Percentiles rank a stretch among this genome's conserved stretches.
Evolutionary conservation across 2,329 filamentous ascomycete genomes (phyloP).

Genomic region (Ascochyta lentis): DNA sequence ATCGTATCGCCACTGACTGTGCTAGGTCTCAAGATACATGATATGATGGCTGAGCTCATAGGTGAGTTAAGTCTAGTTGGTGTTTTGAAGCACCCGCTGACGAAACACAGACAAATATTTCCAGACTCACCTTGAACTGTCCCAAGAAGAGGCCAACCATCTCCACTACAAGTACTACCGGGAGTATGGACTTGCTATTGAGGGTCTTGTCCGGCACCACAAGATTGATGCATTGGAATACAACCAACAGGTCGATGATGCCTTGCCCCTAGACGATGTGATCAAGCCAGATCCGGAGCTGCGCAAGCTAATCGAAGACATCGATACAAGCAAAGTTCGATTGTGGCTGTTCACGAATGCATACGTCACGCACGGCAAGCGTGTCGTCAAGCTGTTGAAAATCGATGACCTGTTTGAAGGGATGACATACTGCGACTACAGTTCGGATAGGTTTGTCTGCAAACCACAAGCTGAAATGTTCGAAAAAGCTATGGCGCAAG

Average conservation of each 20-base stretch:
- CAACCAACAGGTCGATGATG: constrained; percentile 93
- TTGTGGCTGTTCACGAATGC: constrained; percentile 97
- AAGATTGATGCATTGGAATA: constrained; percentile 95
- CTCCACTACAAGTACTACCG: constrained; percentile 93
- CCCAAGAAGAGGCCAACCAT: constrained; percentile 77
- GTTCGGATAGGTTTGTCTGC: constrained; percentile 74
- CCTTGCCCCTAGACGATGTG: constrained; percentile 83
- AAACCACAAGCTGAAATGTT: constrained; percentile 88
- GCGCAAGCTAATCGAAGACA: constrained; percentile 76
- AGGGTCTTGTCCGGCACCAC: constrained; percentile 91
- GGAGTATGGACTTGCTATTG: constrained; percentile 95
- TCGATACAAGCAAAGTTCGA: constrained; percentile 83
- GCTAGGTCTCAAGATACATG: constrained; percentile 78
- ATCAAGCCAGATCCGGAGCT: constrained; percentile 80
- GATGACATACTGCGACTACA: constrained; percentile 93
- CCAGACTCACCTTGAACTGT: constrained; percentile 73
- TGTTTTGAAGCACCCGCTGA: neutral
- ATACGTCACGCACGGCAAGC: constrained; percentile 83
- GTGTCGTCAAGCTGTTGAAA: constrained; percentile 80
- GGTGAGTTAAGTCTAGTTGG: constrained; percentile 36
- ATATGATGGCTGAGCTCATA: constrained; percentile 87
- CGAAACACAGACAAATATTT: constrained; percentile 62
- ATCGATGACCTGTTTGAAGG: constrained; percentile 93
- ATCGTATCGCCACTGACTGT: constrained; percentile 19
- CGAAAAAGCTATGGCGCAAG: constrained; percentile 85